Evolutionary conservation across 345 rosid genomes (phyloP), one percentile per base, ranked within the genome.

Genomic region (Psidium guajava): DNA sequence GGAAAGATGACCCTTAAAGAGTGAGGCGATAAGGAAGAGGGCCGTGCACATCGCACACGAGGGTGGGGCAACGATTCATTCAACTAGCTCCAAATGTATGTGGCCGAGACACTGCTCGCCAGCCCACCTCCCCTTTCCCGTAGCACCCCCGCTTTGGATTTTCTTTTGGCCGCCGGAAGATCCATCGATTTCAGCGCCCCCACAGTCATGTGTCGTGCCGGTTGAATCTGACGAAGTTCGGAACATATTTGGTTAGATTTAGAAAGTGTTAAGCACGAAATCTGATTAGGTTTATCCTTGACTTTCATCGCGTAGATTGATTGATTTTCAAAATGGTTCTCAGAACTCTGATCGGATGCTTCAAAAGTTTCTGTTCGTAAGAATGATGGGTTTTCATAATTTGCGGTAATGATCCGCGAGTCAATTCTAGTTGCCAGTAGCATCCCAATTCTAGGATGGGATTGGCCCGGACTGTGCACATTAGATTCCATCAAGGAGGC

Each of bases 281-380:
- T 55, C n/a, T 1, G 11, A 8, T 69, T 69, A 21, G 77, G 18
- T 32, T 64, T 18, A 69, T 32, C 24, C 42, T 32, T 18, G 8
- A 16, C 6, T 16, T 16, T 5, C 20, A 8, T 4, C 0, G 22
- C 2, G 24, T 5, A n/a, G 16, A 2, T n/a, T 32, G n/a, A n/a
- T 58, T 58, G 32, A 58, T 12, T n/a, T 12, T 1, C 32, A n/a
- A 58, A n/a, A n/a, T 25, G 16, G 16, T 58, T 58, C 4, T 2
- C n/a, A 5, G 3, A n/a, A 12, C 18, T 25, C 1, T 5, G n/a
- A n/a, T n/a, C n/a, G n/a, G n/a, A n/a, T n/a, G n/a, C n/a, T n/a
- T n/a, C n/a, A n/a, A n/a, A n/a, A n/a, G n/a, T n/a, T n/a, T n/a
- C n/a, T n/a, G 28, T 0, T 25, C 2, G 28, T 57, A 11, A 25